These are phyloP conservation scores for Yueomyces sinensis DNA, from an alignment of 805 yeast species.

Conservation along the genomic window DNA sequence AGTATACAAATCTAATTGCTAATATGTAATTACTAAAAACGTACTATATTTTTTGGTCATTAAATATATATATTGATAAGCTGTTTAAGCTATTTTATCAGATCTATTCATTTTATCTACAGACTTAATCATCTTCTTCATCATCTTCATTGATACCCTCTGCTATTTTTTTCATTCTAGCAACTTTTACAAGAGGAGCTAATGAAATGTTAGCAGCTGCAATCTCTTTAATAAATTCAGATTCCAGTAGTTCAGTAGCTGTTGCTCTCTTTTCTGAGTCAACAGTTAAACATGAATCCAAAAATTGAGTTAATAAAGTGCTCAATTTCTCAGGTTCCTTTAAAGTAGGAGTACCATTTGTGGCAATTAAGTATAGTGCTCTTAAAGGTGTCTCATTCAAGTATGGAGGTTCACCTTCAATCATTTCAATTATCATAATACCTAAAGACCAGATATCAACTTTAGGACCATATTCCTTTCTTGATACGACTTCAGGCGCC, in stretches of 20 bases:
- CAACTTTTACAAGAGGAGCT: slow-evolving; percentile 63
- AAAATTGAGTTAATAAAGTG: slow-evolving; percentile 49
- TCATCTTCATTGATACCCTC: slow-evolving; percentile 25
- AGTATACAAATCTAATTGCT: too few species aligned
- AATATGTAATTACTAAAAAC: too few species aligned
- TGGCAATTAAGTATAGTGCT: slow-evolving; percentile 87
- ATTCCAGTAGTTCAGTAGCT: slow-evolving; percentile 57
- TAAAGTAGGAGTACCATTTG: slow-evolving; percentile 90
- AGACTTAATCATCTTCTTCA: too few species aligned
- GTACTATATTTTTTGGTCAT: too few species aligned
- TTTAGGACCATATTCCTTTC: slow-evolving; percentile 91
- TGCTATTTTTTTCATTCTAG: slow-evolving; percentile 49
- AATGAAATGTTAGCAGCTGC: slow-evolving; percentile 50
- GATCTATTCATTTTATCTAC: too few species aligned
- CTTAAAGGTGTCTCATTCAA: slow-evolving; percentile 90
- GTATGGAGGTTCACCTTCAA: slow-evolving; percentile 98
- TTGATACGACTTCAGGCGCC: slow-evolving; percentile 98
- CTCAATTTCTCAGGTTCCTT: slow-evolving; percentile 79
- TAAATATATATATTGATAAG: too few species aligned
- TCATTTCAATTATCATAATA: slow-evolving; percentile 97
- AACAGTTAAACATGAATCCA: slow-evolving; percentile 70
- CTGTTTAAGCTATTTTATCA: too few species aligned
- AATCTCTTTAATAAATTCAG: slow-evolving; percentile 43
- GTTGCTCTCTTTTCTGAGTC: slow-evolving; percentile 71
- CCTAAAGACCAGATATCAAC: slow-evolving; percentile 98